Evolutionary conservation across 2,329 filamentous ascomycete genomes (phyloP), one percentile per base, ranked within the genome.

Genomic region (Bipolaris zeicola): DNA sequence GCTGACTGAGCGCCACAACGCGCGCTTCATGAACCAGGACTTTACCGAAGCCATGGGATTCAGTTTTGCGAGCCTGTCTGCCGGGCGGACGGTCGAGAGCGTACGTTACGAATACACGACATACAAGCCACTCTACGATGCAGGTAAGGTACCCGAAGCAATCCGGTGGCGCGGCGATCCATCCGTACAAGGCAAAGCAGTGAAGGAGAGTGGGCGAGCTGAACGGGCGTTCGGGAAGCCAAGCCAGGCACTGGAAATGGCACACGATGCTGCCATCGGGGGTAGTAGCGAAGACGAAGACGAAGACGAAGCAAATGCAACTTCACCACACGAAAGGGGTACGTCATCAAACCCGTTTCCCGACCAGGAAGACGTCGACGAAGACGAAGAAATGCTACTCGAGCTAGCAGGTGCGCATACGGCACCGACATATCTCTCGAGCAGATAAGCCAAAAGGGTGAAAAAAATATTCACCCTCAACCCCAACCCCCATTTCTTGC

Each of bases 51-150:
- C 39, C 1, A 60, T 50, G 2, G 62, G 45, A 3, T 65, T 68
- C n/a, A 16, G 7, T 1, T 59, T 57, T 22, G 46, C 41, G 1
- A 7, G 47, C 4, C n/a, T 64, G 0, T 62, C 60, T 2, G 38
- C 8, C 6, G 68, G 67, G 7, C 66, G 69, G 4, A 71, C 68
- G 1, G 66, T 67, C 0, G 71, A 74, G 58, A 68, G 65, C 48
- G 62, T 72, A 2, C 52, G 66, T 1, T 38, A 64, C 28, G 67
- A 74, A 45, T 73, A 73, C 49, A 53, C 62, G 10, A 55, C 50
- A 0, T 65, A 63, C 54, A 68, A 70, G 58, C 41, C 59, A 0
- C 7, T 42, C 0, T 74, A 72, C 50, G 62, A 72, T 8, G 14
- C 36, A 1, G 69, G 69, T 1, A 20, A 60, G 22, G 58, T 24